A percentile compares a stretch with the other conserved stretches of the same genome.
These are phyloP conservation scores for Fusarium verticillioides DNA, from an alignment of 2,329 filamentous ascomycete species.

Conservation along the genomic window DNA sequence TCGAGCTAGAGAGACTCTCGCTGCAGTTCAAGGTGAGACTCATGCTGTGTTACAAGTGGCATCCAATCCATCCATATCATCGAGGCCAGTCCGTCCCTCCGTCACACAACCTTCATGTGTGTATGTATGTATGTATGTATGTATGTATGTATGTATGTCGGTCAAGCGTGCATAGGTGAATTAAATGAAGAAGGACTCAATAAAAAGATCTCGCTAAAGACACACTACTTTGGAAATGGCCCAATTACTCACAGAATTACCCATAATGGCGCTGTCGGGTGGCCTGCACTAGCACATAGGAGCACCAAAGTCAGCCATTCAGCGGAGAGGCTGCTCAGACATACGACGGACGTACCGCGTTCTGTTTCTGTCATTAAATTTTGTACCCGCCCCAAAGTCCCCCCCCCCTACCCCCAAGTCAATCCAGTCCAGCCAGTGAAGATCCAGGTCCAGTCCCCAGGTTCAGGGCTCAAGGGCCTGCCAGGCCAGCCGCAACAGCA, in stretches of 20 bases:
- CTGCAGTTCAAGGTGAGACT: constrained; percentile 4
- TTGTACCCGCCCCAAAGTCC: constrained; percentile 2
- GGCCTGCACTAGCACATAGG: constrained; percentile 17
- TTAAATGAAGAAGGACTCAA: neutral
- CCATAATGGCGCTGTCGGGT: constrained; percentile 13
- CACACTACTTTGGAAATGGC: constrained; percentile 5
- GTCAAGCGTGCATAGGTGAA: constrained; percentile 6
- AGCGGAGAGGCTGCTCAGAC: constrained; percentile 5
- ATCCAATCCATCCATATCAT: constrained; percentile 3
- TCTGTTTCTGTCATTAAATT: constrained; percentile 27
- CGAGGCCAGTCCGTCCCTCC: constrained; percentile 7
- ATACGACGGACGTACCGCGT: neutral
- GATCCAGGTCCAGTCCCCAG: neutral
- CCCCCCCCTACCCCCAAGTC: too few relatives aligned
- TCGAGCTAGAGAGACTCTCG: neutral
- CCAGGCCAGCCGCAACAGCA: constrained; percentile 24
- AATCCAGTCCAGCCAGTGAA: neutral
- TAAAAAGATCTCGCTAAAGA: constrained; percentile 23
- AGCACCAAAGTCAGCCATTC: constrained; percentile 12
- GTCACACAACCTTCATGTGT: constrained; percentile 6
- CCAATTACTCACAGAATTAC: constrained; percentile 15
- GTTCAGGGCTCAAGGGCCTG: neutral
- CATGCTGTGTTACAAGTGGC: neutral
- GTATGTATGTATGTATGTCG: constrained; percentile 6
- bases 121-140: constrained; percentile 1